Evolutionary conservation across 345 rosid genomes (phyloP), one percentile per base, ranked within the genome.

Genomic region (Kernera saxatilis): DNA sequence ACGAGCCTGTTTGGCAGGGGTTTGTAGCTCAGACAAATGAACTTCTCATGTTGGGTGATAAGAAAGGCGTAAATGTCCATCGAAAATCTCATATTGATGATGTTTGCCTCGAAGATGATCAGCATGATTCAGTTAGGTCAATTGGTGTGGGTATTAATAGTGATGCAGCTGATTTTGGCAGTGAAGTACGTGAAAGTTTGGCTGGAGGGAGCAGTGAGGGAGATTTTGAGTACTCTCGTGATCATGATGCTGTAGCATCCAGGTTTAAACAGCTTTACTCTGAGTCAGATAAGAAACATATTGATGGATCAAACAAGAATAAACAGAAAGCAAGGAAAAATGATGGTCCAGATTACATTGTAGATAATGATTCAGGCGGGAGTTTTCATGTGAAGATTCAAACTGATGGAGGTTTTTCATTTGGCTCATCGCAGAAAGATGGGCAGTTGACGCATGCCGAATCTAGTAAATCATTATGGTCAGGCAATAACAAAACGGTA

Each of bases 1-100:
- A 83, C 36, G 98, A 88, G 77, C 98, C 97, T 79, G 93, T 91
- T 54, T 92, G 99, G 98, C 88, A 87, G 81, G 99, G 98, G 17
- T 90, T 95, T 87, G 97, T 90, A 33, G 83, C 92, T 49, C 92
- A 88, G 74, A 84, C 93, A 15, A 90, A 88, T 80, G 96, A 89
- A 37, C 86, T 85, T 40, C 61, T 80, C 71, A 72, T 82, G 86
- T 67, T 89, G 68, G 95, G 84, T 46, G 89, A 87, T 69, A 89
- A 82, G 29, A 88, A 81, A 65, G 77, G 69, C 53, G 57, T 77
- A 61, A 74, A 76, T 55, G 95, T 82, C 30, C 48, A 44, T 68
- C 81, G 88, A 19, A 87, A 85, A 73, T 77, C 86, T 44, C 88
- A 18, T 17, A 71, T 84, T 39, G 96, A 88, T 73, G 93, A 89